Conservation (phyloP, 805 yeast species). For the Metschnikowia sp. region DNA sequence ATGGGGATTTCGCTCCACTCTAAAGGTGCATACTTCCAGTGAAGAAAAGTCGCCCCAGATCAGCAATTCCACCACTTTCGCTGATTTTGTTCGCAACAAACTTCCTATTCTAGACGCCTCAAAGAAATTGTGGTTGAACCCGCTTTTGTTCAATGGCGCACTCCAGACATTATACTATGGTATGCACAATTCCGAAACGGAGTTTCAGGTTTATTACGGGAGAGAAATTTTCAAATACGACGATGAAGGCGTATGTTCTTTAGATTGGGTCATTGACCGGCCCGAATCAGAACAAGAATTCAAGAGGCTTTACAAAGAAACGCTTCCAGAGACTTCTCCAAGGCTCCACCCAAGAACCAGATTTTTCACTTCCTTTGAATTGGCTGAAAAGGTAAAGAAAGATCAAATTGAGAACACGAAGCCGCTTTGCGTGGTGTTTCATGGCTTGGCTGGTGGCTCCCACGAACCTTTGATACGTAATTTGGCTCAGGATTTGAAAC, state of each 20-base stretch:
- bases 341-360: conserved; percentile 52
- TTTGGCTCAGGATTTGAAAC: conserved; percentile 39
- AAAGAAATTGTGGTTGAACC: conserved; percentile 52
- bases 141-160: conserved; percentile 66
- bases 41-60: conserved; percentile 17
- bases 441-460: conserved; percentile 86
- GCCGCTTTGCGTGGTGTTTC: conserved; percentile 65
- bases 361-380: conserved; percentile 47
- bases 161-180: conserved; percentile 75
- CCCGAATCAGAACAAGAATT: conserved; percentile 28
- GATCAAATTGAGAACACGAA: conserved; percentile 28
- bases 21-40: conserved; percentile 24
- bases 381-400: conserved; percentile 20
- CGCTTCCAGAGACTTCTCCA: conserved; percentile 34
- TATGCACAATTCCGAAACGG: conserved; percentile 46
- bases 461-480: conserved; percentile 73
- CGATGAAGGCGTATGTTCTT: conserved; percentile 72
- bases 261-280: conserved; percentile 62
- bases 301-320: conserved; percentile 22
- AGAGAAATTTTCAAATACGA: conserved; percentile 55
- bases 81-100: conserved; percentile 12
- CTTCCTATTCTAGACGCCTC: conserved; percentile 23
- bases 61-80: conserved; percentile 5
- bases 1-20: conserved; percentile 40
- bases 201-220: conserved; percentile 66